Evolutionary conservation across 2,329 filamentous ascomycete genomes (phyloP), one percentile per base, ranked within the genome.

Genomic region (Colletotrichum caudatum): DNA sequence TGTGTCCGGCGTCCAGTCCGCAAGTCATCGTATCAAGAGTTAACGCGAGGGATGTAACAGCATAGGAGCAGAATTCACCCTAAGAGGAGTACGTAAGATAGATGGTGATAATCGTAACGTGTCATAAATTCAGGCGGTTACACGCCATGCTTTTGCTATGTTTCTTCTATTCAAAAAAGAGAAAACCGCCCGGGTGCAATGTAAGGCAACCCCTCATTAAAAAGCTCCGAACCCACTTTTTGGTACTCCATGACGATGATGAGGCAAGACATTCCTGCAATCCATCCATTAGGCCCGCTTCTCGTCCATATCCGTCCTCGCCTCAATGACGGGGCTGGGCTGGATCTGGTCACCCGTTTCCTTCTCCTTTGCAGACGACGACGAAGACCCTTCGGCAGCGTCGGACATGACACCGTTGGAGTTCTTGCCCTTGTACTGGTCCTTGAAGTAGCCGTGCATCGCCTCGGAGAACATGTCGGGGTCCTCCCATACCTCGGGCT

Each of bases 381-480:
- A 64, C 26, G 56, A 53, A 1, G 69, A 72, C 12, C 16, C 59
- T 23, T 58, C 46, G 39, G 48, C 53, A 2, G 51, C 64, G 26
- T 53, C 41, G 23, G 54, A 18, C 54, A 72, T 60, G 18, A 69
- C 54, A 9, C 65, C 69, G 2, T 54, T 44, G 2, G 48, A 46
- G 39, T 9, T 59, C 63, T 71, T 77, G 76, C 26, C 50, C 67
- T 66, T 71, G 50, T 66, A 41, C 41, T 64, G 56, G 37, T 59
- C 69, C 77, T 83, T 81, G 79, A 90, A 90, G 79, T 88, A 90
- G 51, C 83, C 80, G 76, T 87, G 84, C 46, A 89, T 88, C 76
- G 87, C 84, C 23, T 83, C 81, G 8, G 85, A 87, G 73, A 87
- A 87, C 41, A 85, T 83, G 63, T 86, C 84, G 71, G 87, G 84